Evolutionary conservation across 345 rosid species (phyloP).

Genomic region (Cardamine chenopodiifolia): DNA sequence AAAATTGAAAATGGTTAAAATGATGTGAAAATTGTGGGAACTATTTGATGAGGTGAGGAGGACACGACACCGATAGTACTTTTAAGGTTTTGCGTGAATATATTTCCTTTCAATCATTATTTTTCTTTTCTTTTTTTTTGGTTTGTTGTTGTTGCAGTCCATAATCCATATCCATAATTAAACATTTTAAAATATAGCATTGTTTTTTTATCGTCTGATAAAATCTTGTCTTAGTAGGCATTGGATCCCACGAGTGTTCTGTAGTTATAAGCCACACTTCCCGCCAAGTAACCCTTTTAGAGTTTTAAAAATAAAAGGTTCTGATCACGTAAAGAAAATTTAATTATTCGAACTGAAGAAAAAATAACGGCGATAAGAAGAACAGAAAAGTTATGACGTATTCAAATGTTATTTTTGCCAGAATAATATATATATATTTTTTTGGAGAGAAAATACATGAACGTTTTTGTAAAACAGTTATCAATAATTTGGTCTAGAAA

Average conservation of each 20-base stretch:
- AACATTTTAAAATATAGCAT: not conserved
- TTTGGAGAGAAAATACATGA: not conserved
- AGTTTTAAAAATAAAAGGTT: not conserved
- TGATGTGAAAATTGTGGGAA: constrained; percentile 45
- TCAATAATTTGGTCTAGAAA: not conserved
- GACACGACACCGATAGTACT: constrained; percentile 47
- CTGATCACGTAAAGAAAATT: not conserved
- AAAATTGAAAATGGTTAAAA: constrained; percentile 27
- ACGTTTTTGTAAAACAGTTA: not conserved
- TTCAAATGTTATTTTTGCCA: not conserved
- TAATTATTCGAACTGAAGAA: not conserved
- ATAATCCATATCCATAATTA: not conserved
- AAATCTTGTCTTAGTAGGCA: not conserved
- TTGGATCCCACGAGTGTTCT: constrained; percentile 30
- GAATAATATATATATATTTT: not conserved
- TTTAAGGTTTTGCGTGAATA: constrained; percentile 50
- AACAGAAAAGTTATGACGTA: not conserved
- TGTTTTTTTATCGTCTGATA: not conserved
- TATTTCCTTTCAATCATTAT: constrained; percentile 44
- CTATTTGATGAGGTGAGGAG: constrained; percentile 40
- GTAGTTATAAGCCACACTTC: not conserved
- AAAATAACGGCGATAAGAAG: not conserved
- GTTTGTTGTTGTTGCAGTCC: not conserved
- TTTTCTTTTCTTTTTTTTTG: not conserved
- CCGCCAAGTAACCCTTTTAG: not conserved